Evolutionary conservation across 1,284 basidiomycete genomes (phyloP), one percentile per base, ranked within the genome.

Genomic region (Ustilago bromivora): DNA sequence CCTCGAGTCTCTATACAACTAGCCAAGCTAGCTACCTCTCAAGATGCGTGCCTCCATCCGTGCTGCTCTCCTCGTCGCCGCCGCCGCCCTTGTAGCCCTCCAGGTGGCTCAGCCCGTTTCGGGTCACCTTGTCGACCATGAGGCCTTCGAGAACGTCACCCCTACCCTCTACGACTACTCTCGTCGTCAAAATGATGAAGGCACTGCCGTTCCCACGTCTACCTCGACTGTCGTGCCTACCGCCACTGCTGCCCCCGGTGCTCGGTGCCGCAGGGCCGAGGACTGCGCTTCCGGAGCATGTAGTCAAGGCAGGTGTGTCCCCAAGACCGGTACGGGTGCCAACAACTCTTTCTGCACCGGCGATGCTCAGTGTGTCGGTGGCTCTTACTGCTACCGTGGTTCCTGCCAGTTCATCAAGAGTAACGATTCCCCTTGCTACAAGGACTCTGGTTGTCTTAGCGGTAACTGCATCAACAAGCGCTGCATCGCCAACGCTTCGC

Each of bases 21-120:
- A 65, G 61, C 57, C 58, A 66, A 69, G 66, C 56, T 71, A 71
- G 63, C 63, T 62, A 69, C 66, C 61, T 73, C 71, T 68, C 35
- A 61, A 47, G 7, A 76, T 76, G 73, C 73, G 73, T 38, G 55
- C 73, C 41, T 76, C 73, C 19, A 34, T 76, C 68, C 64, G 64
- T 36, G 65, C 68, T 34, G 68, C 64, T 61, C 19, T 71, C 40
- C 57, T 76, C 57, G 57, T 71, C 54, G 68, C 58, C 60, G 64
- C 53, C 28, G 63, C 73, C 34, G 64, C 64, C 43, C 64, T 76
- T 19, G 64, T 67, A 57, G 73, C 65, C 31, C 61, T 76, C 19
- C 73, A 76, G 73, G 68, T 71, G 15, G 65, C 68, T 54, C 72
- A 75, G 72, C 72, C 72, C 52, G 67, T 67, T 19, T 71, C 67